Evolutionary conservation across 805 yeast species (phyloP), one percentile per base, ranked within the genome.

Genomic region (Geotrichum ghanense): DNA sequence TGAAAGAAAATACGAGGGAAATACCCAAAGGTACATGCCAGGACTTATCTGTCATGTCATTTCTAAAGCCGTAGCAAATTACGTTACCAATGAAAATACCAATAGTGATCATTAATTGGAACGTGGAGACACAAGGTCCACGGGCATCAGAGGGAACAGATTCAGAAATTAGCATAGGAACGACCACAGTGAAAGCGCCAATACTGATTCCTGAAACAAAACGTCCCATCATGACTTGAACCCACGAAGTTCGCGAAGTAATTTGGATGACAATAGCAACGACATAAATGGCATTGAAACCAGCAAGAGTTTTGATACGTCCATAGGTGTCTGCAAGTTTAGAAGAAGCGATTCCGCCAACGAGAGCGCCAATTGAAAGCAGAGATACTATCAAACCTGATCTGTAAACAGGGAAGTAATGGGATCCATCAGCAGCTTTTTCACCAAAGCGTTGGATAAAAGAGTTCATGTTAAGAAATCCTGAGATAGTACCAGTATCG

Each of bases 111-210:
- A 82, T 79, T 69, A 80, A 73, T 62, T 84, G 95, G 62, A 82
- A 84, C 16, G 83, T 73, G 47, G 83, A 76, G 42, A 83, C 87
- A 51, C 82, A 70, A 17, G 87, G 76, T 55, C 94, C 94, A 67
- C 94, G 72, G 44, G 83, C 75, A 72, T 83, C 79, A 56, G 74
- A 78, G 22, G 92, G 92, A 16, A 87, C 75, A 34, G 84, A 79
- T 62, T 83, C 86, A 25, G 89, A 82, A 69, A 81, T 81, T 60
- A 83, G 83, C 61, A 85, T 66, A 44, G 94, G 89, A 26, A 82
- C 83, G 48, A 81, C 71, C 41, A 88, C 86, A 34, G 89, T 78
- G 35, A 83, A 72, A 50, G 78, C 76, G 54, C 95, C 95, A 50
- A 85, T 86, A 49, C 85, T 84, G 9, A 82, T 54, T 49, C 95